Evolutionary conservation across 139 green algal genomes (phyloP), one percentile per base, ranked within the genome.

Genomic region (Nannochloris sp.): DNA sequence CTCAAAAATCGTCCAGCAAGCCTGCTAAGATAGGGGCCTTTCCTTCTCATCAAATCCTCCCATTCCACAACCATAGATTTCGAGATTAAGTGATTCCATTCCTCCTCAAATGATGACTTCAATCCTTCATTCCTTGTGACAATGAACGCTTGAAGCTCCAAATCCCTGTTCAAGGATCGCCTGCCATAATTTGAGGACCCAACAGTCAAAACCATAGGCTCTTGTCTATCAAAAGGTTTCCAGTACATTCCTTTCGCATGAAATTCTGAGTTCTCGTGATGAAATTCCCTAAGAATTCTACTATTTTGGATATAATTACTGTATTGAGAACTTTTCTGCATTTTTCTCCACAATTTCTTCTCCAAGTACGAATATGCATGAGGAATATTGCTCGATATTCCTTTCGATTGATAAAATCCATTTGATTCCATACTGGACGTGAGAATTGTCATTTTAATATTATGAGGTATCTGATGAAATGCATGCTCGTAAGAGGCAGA

Each of bases 91-190:
- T 21, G 5, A 9, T 53, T 53, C 46, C 46, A 53, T 53, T 53
- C 46, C 16, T 53, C 0, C n/a, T 53, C n/a, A 25, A 53, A 21
- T 21, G 4, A 25, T 3, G 16, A 25, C 46, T 21, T 53, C 46
- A 53, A 53, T 53, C 18, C 12, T 53, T 53, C n/a, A 53, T 53
- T 53, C 46, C n/a, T 53, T 8, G 46, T 53, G 5, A 53, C n/a
- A 25, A 53, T 25, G n/a, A 53, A 25, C 46, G 46, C 16, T 53
- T 53, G 46, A 24, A 19, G n/a, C 15, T 53, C 46, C 5, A 53
- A 21, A 53, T 53, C 46, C 16, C 46, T 19, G 16, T 21, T 19
- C 15, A 53, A 21, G 23, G 46, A 53, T 53, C 46, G 6, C 15
- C 16, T 53, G 7, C 46, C 46, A 53, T 25, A 53, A 21, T 53